A percentile compares a stretch with the other conserved stretches of the same genome.
Evolutionary conservation across 371 early-diverging fungal genomes (phyloP).

Genomic region (Actinomucor elegans): DNA sequence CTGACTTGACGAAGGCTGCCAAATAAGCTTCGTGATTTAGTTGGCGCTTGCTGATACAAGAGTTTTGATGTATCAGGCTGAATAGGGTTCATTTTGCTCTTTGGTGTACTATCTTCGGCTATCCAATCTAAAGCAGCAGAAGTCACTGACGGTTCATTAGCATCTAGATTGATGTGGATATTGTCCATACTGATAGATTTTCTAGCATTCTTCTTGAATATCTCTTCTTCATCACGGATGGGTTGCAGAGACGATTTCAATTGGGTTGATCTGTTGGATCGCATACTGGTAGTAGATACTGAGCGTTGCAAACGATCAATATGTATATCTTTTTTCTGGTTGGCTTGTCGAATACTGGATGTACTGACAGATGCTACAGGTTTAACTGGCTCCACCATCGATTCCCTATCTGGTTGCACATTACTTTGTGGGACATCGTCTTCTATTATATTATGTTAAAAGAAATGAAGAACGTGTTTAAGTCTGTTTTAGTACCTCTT

Average conservation of each 20-base stretch:
- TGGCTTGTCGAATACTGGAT: background rate
- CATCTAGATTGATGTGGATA: background rate
- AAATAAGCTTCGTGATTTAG: slow-evolving; percentile 16
- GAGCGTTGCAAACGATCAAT: slow-evolving; percentile 7
- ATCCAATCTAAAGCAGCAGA: slow-evolving; percentile 19
- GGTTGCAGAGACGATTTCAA: background rate
- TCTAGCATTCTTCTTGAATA: slow-evolving; percentile 1
- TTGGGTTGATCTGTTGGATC: slow-evolving; percentile 1
- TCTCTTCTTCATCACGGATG: background rate
- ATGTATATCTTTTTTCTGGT: background rate
- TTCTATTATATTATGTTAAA: background rate
- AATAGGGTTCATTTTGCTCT: background rate
- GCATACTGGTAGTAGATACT: slow-evolving; percentile 8
- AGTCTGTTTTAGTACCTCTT: background rate
- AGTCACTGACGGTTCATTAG: slow-evolving; percentile 5
- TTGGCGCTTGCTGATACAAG: background rate
- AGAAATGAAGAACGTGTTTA: background rate
- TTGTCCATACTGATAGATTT: slow-evolving; percentile 15
- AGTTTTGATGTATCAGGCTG: too few relatives aligned
- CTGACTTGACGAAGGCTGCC: slow-evolving; percentile 27
- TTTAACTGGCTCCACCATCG: background rate
- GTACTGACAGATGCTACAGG: slow-evolving; percentile 6
- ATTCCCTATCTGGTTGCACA: background rate
- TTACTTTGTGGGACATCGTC: background rate
- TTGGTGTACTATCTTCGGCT: background rate